Conservation (phyloP, 2,329 filamentous ascomycete genomes). For the Diaporthe longicolla region DNA sequence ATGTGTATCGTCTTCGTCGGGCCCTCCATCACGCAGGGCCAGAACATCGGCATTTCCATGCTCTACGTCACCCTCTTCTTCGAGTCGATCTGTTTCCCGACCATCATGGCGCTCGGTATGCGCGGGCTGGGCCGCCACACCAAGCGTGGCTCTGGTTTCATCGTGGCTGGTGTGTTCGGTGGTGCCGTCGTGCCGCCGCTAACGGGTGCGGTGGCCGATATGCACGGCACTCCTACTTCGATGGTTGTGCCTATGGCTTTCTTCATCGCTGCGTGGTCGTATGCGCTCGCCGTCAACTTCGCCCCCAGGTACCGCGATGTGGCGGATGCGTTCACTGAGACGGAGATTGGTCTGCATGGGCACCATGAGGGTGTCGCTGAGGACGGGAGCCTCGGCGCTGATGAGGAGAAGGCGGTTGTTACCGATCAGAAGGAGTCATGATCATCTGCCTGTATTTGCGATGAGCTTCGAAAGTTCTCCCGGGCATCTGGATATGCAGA, state of each 20-base stretch:
- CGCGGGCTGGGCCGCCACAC: slow-evolving; percentile 82
- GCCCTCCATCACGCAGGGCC: slow-evolving; percentile 62
- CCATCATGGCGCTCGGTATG: slow-evolving; percentile 83
- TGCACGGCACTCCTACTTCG: slow-evolving; percentile 69
- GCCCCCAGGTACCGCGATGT: slow-evolving; percentile 73
- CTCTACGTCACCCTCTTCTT: slow-evolving; percentile 82
- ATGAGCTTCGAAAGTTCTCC: not conserved
- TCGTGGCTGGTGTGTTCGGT: slow-evolving; percentile 79
- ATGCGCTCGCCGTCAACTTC: slow-evolving; percentile 76
- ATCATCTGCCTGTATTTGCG: not conserved
- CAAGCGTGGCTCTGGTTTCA: slow-evolving; percentile 81
- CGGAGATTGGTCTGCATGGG: slow-evolving; percentile 58
- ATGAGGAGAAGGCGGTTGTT: slow-evolving; percentile 43
- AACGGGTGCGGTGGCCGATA: slow-evolving; percentile 77
- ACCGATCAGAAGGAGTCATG: slow-evolving; percentile 29
- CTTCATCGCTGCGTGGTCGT: slow-evolving; percentile 69
- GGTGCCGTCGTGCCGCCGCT: slow-evolving; percentile 82
- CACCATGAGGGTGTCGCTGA: slow-evolving; percentile 36
- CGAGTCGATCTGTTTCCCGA: slow-evolving; percentile 85
- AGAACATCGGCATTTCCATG: slow-evolving; percentile 69
- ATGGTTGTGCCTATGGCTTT: slow-evolving; percentile 77
- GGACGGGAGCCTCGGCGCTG: slow-evolving; percentile 29
- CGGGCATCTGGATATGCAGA: not conserved
- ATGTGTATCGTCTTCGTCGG: slow-evolving; percentile 74
- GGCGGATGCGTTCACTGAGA: slow-evolving; percentile 69